These are phyloP conservation scores for Paramyrothecium sp. DNA, from an alignment of 2,329 filamentous ascomycete species.

Conservation along the genomic window DNA sequence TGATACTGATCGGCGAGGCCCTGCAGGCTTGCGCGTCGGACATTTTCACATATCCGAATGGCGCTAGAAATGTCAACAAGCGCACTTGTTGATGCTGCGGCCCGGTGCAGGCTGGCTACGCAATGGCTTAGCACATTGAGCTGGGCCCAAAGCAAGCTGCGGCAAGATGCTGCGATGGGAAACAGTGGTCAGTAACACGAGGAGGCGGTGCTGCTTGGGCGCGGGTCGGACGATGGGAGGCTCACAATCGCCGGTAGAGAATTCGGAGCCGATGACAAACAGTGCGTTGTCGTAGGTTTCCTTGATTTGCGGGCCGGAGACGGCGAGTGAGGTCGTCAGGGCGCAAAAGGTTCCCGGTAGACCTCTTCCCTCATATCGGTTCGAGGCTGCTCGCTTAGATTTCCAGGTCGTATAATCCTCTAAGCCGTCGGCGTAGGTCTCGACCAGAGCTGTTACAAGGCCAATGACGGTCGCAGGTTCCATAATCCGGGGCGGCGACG, in stretches of 20 bases:
- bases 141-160: conserved; percentile 23
- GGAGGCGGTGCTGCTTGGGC: neutral
- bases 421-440: conserved; percentile 11
- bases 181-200: neutral
- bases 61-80: conserved; percentile 31
- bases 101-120: conserved; percentile 21
- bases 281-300: conserved; percentile 30
- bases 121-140: conserved; percentile 21
- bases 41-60: conserved; percentile 30
- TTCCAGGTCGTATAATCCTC: conserved; percentile 33
- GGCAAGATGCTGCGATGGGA: conserved; percentile 14
- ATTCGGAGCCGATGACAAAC: conserved; percentile 31
- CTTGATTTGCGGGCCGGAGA: conserved; percentile 26
- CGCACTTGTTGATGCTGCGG: conserved; percentile 12
- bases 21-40: conserved; percentile 25
- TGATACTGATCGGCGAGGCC: conserved; percentile 34
- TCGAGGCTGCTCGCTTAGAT: conserved; percentile 24
- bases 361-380: conserved; percentile 27
- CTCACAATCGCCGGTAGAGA: conserved; percentile 32
- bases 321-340: conserved; percentile 29
- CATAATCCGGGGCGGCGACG: conserved; percentile 5
- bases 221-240: neutral
- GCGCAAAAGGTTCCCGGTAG: conserved; percentile 23
- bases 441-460: conserved; percentile 12
- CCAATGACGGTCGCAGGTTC: conserved; percentile 17